Percentiles rank a stretch among this genome's conserved stretches.
These are phyloP conservation scores for Eutrema heterophyllum DNA, from an alignment of 345 rosid species.

Conservation along the genomic window DNA sequence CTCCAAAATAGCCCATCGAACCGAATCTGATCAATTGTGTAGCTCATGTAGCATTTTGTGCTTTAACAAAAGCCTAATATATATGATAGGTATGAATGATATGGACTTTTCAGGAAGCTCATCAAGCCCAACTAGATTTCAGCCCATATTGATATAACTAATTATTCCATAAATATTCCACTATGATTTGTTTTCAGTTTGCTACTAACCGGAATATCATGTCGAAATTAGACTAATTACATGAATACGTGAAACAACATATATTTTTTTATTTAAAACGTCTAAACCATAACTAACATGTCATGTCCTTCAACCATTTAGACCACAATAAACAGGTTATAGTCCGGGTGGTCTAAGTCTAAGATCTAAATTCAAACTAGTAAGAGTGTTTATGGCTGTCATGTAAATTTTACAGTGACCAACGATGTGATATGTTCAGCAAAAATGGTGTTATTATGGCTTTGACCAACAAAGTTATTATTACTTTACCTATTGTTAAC, in stretches of 20 bases:
- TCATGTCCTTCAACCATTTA: neutral
- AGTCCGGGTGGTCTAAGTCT: neutral
- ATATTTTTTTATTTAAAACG: neutral
- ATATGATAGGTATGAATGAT: neutral
- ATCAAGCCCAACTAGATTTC: neutral
- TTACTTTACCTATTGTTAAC: neutral
- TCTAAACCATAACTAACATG: neutral
- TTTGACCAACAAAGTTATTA: neutral
- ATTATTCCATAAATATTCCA: neutral
- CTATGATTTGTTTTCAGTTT: neutral
- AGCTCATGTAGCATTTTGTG: neutral
- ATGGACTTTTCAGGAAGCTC: neutral
- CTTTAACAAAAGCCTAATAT: neutral
- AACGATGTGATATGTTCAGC: neutral
- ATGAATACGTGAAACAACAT: too few relatives aligned
- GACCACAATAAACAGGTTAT: neutral
- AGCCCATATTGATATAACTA: neutral
- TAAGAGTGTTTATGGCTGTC: neutral
- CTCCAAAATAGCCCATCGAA: neutral
- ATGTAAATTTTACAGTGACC: neutral
- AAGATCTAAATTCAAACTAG: neutral
- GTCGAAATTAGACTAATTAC: neutral
- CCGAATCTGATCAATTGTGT: neutral
- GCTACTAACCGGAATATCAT: neutral
- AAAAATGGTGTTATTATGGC: neutral